Conservation (phyloP, 2,329 filamentous ascomycete species). For the Neopestalotiopsis rosae region DNA sequence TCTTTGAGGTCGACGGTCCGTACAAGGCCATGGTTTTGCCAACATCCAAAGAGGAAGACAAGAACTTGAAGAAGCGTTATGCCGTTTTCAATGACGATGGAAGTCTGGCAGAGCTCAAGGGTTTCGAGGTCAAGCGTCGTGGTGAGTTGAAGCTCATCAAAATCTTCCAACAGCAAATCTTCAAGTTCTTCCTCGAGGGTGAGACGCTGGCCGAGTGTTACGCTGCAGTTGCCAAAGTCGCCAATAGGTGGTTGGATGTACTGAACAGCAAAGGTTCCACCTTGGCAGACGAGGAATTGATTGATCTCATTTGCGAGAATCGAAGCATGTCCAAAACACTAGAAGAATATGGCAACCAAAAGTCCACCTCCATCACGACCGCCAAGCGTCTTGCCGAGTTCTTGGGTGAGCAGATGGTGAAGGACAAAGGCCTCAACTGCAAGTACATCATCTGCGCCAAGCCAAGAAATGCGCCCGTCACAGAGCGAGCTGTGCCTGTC, state of each 20-base stretch:
- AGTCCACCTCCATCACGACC: slow-evolving; percentile 99
- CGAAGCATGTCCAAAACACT: slow-evolving; percentile 97
- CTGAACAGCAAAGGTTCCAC: slow-evolving; percentile 87
- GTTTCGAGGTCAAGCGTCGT: slow-evolving; percentile 96
- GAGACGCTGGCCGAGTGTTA: slow-evolving; percentile 89
- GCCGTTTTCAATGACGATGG: slow-evolving; percentile 99
- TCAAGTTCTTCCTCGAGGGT: slow-evolving; percentile 98
- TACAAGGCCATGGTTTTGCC: slow-evolving; percentile 98
- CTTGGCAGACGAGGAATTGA: slow-evolving; percentile 93
- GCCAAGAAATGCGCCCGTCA: slow-evolving; percentile 89
- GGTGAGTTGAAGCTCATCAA: slow-evolving; percentile 99
- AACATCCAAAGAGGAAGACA: slow-evolving; percentile 98
- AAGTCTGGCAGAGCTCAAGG: slow-evolving; percentile 92
- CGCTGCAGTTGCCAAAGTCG: slow-evolving; percentile 87
- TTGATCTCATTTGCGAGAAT: slow-evolving; percentile 99
- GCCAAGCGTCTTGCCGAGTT: slow-evolving; percentile 95
- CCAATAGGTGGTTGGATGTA: slow-evolving; percentile 96
- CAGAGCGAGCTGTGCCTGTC: slow-evolving; percentile 90
- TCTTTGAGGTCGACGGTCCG: slow-evolving; percentile 98
- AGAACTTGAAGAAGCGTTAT: slow-evolving; percentile 99
- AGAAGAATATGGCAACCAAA: slow-evolving; percentile 93
- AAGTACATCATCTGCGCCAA: slow-evolving; percentile 97
- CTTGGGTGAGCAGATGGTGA: slow-evolving; percentile 97
- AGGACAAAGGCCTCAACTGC: slow-evolving; percentile 98
- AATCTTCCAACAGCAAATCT: slow-evolving; percentile 98